Percentiles rank a stretch among this genome's conserved stretches.
Conservation (phyloP, 1,284 basidiomycete species). For the Rugosomyces carneus region DNA sequence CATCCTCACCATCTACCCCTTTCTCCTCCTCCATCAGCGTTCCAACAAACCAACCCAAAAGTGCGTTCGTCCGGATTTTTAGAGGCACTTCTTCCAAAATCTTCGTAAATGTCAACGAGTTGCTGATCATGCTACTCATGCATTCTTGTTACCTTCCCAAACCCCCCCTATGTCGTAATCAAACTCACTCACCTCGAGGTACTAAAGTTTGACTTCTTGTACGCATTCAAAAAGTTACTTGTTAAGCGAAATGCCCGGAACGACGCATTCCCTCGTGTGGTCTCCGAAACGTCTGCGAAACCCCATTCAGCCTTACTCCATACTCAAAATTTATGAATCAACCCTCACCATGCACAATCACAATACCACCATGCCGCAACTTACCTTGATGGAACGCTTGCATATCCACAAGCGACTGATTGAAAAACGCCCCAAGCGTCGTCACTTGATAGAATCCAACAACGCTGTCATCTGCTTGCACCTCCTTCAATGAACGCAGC, state of each 20-base stretch:
- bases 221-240: constrained; percentile 78
- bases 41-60: constrained; percentile 82
- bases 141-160: no score
- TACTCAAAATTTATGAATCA: background rate
- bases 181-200: constrained; percentile 65
- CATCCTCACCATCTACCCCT: constrained; percentile 28
- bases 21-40: constrained; percentile 47
- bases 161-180: background rate
- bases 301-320: background rate
- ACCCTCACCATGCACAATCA: constrained; percentile 79
- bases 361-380: constrained; percentile 80
- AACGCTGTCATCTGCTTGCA: constrained; percentile 90
- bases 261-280: constrained; percentile 80
- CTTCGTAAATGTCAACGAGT: constrained; percentile 85
- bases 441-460: constrained; percentile 97
- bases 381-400: constrained; percentile 80
- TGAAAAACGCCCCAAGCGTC: constrained; percentile 88
- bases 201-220: constrained; percentile 85
- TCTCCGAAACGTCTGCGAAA: constrained; percentile 59
- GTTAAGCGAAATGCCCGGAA: constrained; percentile 92
- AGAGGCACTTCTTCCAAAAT: constrained; percentile 90
- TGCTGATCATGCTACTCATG: constrained; percentile 80
- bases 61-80: constrained; percentile 81
- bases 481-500: constrained; percentile 84
- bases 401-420: constrained; percentile 84